A percentile compares a stretch with the other conserved stretches of the same genome.
Evolutionary conservation across 306 rosid species (phyloP).

Genomic region (Quercus aquifolioides): DNA sequence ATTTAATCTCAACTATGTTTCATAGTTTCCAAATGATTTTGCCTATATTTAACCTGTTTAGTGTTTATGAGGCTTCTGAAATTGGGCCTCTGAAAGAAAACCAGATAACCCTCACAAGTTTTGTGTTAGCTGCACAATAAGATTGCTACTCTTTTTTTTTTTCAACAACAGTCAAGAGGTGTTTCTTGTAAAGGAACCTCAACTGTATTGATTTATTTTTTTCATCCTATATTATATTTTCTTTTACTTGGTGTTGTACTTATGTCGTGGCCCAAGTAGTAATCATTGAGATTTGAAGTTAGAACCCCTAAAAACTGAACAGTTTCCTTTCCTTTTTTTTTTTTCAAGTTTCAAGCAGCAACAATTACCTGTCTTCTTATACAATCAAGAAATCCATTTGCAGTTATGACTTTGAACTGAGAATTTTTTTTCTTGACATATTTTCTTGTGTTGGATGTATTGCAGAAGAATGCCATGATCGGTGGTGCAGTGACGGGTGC

Average conservation of each 20-base stretch:
- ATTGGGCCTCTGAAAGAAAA: background rate
- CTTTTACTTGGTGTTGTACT: too few relatives aligned
- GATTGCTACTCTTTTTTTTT: background rate
- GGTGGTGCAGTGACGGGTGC: slow-evolving; percentile 94
- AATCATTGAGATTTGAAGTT: too few relatives aligned
- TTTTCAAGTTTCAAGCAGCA: too few relatives aligned
- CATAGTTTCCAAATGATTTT: background rate
- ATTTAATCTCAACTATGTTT: background rate
- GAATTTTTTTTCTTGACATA: slow-evolving; percentile 4
- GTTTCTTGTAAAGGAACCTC: background rate
- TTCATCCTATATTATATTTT: too few relatives aligned
- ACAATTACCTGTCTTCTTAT: background rate
- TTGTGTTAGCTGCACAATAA: background rate
- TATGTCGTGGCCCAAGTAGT: too few relatives aligned
- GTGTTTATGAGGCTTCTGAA: background rate
- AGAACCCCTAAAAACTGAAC: too few relatives aligned
- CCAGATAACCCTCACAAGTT: background rate
- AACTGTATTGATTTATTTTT: background rate
- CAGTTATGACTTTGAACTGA: slow-evolving; percentile 1
- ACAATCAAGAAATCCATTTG: background rate
- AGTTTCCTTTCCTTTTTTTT: background rate
- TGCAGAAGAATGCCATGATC: slow-evolving; percentile 90
- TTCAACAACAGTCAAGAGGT: background rate
- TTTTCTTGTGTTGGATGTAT: slow-evolving; percentile 17
- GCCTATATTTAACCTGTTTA: background rate